Evolutionary conservation across 2,329 filamentous ascomycete species (phyloP), one percentile per base, ranked within the genome.

Genomic region (Orbilia javanica): DNA sequence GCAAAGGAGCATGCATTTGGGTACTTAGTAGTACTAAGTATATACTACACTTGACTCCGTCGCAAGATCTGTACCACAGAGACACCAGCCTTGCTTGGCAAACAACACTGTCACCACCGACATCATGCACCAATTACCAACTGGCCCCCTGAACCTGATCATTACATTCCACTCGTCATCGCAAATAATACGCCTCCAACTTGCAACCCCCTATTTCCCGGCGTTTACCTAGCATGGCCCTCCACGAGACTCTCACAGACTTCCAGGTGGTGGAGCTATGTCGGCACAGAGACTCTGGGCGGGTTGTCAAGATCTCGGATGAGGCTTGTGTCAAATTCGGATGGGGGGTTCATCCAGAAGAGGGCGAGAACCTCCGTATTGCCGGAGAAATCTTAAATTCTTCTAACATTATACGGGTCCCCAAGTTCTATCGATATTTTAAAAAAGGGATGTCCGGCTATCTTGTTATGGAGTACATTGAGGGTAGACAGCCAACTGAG

Each of bases 281-380:
- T 27, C 25, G 27, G 42, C 3, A n/a, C 29, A 2, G 2, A 15
- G 63, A 67, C 6, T 7, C 27, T 25, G 18, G 2, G 63, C 42
- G 18, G 2, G 63, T 66, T 22, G 63, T 50, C 7, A 66, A 66
- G 44, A 52, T 66, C 18, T 66, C 63, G 4, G 44, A 66, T 31
- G 44, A 66, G 22, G 63, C 63, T 15, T 44, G 52, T 25, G 25
- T 66, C 27, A 66, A 66, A 29, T 66, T 22, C 15, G 39, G 34
- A 62, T 52, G n/a, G 44, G 20, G 7, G 15, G 25, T 34, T 11
- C 25, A 36, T 25, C 20, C 18, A 29, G 44, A 42, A 18, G 63
- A 66, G 48, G 60, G 36, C 6, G 60, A 65, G 27, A 66, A 66
- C 25, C 63, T 64, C n/a, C 55, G 55, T n/a, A 22, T 42, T 2